These are phyloP conservation scores for Malus fusca DNA, from an alignment of 306 rosid genomes.

Conservation along the genomic window DNA sequence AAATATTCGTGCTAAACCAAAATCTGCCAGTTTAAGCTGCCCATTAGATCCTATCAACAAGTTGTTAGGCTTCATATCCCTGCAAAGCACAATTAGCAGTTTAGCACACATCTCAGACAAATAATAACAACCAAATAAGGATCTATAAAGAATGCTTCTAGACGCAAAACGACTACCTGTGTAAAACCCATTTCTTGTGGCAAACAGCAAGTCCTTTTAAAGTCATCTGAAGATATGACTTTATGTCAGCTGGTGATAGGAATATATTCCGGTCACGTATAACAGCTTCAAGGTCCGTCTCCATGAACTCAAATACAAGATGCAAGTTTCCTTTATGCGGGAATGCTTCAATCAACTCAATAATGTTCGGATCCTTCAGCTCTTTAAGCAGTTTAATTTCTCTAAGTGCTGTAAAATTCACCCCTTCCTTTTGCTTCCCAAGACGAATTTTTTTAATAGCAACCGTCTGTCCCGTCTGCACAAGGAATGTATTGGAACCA, in stretches of 20 bases:
- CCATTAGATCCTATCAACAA: slow-evolving; percentile 90
- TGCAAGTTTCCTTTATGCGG: slow-evolving; percentile 93
- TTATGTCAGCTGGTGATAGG: slow-evolving; percentile 84
- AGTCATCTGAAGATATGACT: slow-evolving; percentile 88
- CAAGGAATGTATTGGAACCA: slow-evolving; percentile 13
- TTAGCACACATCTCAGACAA: slow-evolving; percentile 15
- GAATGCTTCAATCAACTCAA: slow-evolving; percentile 85
- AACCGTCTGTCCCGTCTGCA: slow-evolving; percentile 86
- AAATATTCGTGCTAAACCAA: slow-evolving; percentile 94
- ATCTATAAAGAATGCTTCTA: not conserved
- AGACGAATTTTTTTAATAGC: slow-evolving; percentile 95
- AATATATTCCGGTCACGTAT: slow-evolving; percentile 85
- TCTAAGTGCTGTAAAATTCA: slow-evolving; percentile 86
- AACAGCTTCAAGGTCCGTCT: slow-evolving; percentile 96
- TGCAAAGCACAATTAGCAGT: slow-evolving; percentile 27
- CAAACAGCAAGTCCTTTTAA: slow-evolving; percentile 82
- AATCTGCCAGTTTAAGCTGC: slow-evolving; percentile 94
- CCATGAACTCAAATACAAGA: slow-evolving; percentile 96
- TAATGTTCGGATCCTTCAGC: slow-evolving; percentile 72
- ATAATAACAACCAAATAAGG: slow-evolving; percentile 8
- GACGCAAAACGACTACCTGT: slow-evolving; percentile 44
- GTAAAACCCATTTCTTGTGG: slow-evolving; percentile 96
- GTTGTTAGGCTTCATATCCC: slow-evolving; percentile 99
- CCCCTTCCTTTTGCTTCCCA: slow-evolving; percentile 96
- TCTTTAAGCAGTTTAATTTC: slow-evolving; percentile 87